Evolutionary conservation across 331 rosid genomes (phyloP).

Genomic region (Cydonia oblonga): DNA sequence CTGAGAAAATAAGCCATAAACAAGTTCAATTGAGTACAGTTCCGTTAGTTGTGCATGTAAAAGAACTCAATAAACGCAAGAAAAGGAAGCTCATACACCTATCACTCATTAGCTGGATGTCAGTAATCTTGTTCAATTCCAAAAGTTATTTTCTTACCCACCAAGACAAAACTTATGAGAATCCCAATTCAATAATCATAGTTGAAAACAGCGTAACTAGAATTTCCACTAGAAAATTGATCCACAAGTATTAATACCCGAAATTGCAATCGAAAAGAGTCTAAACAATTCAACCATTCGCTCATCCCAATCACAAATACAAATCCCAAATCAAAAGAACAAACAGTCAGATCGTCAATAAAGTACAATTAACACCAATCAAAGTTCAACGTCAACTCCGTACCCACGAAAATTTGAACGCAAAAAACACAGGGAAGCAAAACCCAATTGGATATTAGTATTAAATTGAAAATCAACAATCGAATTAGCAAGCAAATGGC

Average conservation of each 20-base stretch:
- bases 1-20: conserved; percentile 20
- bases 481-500: neutral
- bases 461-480: neutral
- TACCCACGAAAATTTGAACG: neutral
- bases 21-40: conserved; percentile 7
- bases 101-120: neutral
- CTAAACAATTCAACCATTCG: neutral
- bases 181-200: neutral
- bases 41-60: neutral
- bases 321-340: neutral
- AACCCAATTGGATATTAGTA: neutral
- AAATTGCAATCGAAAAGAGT: neutral
- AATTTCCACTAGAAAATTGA: neutral
- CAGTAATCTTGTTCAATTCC: neutral
- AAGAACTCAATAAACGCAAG: neutral
- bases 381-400: neutral
- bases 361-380: neutral
- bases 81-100: neutral
- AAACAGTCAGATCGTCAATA: conserved; percentile 11
- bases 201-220: neutral
- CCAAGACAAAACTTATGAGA: neutral
- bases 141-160: neutral
- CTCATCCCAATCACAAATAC: neutral
- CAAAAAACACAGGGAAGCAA: neutral
- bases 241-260: neutral